Evolutionary conservation across 192 early-diverging fungal genomes (phyloP).

Genomic region (Dissophora globulifera): DNA sequence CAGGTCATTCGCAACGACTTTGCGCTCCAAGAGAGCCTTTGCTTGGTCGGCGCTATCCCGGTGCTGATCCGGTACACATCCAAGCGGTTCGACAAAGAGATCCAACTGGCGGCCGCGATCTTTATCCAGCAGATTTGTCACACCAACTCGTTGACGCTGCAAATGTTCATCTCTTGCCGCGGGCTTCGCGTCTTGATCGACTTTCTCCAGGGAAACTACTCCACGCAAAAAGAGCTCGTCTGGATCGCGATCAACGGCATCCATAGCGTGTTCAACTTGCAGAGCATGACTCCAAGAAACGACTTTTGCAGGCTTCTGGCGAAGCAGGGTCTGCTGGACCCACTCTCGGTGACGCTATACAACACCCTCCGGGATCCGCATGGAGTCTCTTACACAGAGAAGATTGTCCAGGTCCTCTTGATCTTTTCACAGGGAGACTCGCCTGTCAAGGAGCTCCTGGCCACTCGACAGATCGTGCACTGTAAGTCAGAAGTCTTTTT

Average conservation of each 20-base stretch:
- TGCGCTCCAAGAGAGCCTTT: constrained; percentile 61
- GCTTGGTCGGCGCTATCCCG: constrained; percentile 65
- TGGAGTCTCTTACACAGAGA: constrained; percentile 45
- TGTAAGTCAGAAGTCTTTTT: too few relatives aligned
- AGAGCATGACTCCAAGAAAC: constrained; percentile 65
- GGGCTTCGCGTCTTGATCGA: constrained; percentile 60
- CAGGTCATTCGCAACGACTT: constrained; percentile 50
- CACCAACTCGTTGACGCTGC: constrained; percentile 58
- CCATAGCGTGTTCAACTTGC: constrained; percentile 62
- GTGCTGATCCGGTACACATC: constrained; percentile 60
- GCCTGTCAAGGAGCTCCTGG: constrained; percentile 64
- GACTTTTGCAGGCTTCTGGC: constrained; percentile 67
- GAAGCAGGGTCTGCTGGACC: constrained; percentile 62
- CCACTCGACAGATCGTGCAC: constrained; percentile 49
- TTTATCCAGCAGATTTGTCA: constrained; percentile 65
- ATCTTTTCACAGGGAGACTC: constrained; percentile 67
- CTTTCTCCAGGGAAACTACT: constrained; percentile 61
- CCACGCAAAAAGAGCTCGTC: constrained; percentile 57
- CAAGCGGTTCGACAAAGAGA: constrained; percentile 40
- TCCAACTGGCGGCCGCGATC: constrained; percentile 59
- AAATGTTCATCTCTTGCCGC: constrained; percentile 70
- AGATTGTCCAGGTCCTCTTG: constrained; percentile 63
- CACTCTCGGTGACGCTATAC: constrained; percentile 54
- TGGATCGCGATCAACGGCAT: constrained; percentile 65
- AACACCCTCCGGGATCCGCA: constrained; percentile 54